A percentile compares a stretch with the other conserved stretches of the same genome.
phyloP scores from a whole-genome alignment of 768 basidiomycete genomes.

The Boletus rubescentipes region DNA sequence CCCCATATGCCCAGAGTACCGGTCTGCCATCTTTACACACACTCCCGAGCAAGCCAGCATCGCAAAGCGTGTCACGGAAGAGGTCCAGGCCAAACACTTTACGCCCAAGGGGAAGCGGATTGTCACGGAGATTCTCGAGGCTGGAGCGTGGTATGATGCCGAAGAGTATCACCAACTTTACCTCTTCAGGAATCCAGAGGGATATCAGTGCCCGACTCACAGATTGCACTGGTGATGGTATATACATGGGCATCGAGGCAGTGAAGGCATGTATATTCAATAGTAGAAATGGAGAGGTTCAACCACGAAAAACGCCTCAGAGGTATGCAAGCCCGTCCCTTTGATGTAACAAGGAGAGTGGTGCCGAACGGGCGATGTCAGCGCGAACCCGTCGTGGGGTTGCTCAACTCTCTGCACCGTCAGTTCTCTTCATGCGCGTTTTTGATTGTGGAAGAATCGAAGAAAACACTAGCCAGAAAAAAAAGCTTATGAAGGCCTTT shows the following conservation, averaged over 20 bases:
- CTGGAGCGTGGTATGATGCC: conserved; percentile 77
- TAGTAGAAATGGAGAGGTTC: neutral
- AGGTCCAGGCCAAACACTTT: conserved; percentile 84
- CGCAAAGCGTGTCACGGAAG: conserved; percentile 75
- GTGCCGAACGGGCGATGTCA: conserved; percentile 70
- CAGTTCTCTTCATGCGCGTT: conserved; percentile 51
- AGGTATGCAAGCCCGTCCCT: conserved; percentile 56
- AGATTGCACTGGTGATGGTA: conserved; percentile 67
- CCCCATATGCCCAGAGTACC: conserved; percentile 62
- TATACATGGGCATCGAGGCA: too few species aligned
- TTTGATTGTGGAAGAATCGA: conserved; percentile 50
- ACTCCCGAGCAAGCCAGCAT: conserved; percentile 67
- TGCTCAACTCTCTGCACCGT: conserved; percentile 60
- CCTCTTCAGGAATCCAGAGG: conserved; percentile 73
- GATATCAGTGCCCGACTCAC: conserved; percentile 93
- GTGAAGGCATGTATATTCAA: too few species aligned
- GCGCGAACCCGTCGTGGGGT: conserved; percentile 44
- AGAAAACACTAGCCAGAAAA: neutral
- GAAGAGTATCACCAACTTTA: conserved; percentile 86
- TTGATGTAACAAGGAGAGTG: conserved; percentile 56
- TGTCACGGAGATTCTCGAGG: conserved; percentile 70
- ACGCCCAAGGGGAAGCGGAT: conserved; percentile 70
- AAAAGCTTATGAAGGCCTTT: neutral
- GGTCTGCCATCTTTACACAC: conserved; percentile 87
- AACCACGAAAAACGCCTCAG: conserved; percentile 47